A percentile compares a stretch with the other conserved stretches of the same genome.
phyloP scores from a whole-genome alignment of 768 basidiomycete species.

The Leccinum aurantiacum region DNA sequence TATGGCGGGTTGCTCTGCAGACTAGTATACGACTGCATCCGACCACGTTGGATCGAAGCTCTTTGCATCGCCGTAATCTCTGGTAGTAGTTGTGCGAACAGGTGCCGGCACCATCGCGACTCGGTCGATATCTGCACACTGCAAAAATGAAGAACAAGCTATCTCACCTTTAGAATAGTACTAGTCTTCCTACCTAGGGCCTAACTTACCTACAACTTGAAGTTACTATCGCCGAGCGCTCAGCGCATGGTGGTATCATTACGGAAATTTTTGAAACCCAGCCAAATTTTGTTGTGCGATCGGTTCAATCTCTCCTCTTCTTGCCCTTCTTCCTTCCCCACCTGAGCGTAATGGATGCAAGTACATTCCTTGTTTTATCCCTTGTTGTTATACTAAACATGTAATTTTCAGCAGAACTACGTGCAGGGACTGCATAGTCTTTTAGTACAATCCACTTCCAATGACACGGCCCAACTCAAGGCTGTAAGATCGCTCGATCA shows the following conservation, averaged over 20 bases:
- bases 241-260: neutral
- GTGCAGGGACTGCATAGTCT: constrained; percentile 82
- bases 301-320: constrained; percentile 28
- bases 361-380: constrained; percentile 10
- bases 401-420: constrained; percentile 54
- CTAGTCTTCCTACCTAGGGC: too few relatives aligned
- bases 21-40: neutral
- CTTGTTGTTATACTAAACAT: constrained; percentile 4
- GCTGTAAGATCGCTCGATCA: constrained; percentile 56
- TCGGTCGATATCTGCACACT: too few relatives aligned
- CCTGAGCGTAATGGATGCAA: constrained; percentile 32
- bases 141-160: too few relatives aligned
- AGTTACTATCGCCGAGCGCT: neutral
- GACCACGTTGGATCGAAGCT: neutral
- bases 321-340: constrained; percentile 26
- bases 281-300: constrained; percentile 48
- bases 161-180: too few relatives aligned
- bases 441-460: constrained; percentile 74
- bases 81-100: neutral
- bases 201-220: too few relatives aligned
- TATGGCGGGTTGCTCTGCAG: neutral
- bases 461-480: constrained; percentile 88
- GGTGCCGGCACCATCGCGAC: too few relatives aligned
- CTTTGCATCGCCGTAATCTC: neutral
- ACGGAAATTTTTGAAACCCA: constrained; percentile 46